Conservation (phyloP, 228 moss, liverwort and hornwort species). For the Sphagnum fallax region DNA sequence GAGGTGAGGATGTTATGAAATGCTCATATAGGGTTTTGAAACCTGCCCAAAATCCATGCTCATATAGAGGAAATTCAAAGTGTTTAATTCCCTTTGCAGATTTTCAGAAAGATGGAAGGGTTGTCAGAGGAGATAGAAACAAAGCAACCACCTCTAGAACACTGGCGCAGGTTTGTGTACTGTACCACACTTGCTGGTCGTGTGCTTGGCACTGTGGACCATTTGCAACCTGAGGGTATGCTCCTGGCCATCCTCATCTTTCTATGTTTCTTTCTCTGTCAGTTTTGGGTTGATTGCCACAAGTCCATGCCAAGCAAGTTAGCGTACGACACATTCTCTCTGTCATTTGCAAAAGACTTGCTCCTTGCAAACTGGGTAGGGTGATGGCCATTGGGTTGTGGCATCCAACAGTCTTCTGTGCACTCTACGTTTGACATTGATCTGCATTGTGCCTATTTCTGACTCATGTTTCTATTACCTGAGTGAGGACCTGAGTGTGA, state of each 20-base stretch:
- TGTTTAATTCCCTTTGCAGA: constrained; percentile 30
- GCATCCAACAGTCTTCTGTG: too few relatives aligned
- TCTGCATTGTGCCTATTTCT: too few relatives aligned
- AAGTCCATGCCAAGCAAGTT: too few relatives aligned
- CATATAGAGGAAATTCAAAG: background rate
- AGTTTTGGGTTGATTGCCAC: background rate
- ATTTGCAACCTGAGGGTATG: constrained; percentile 77
- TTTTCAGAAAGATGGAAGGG: constrained; percentile 89
- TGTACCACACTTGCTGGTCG: constrained; percentile 85
- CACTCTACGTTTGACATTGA: too few relatives aligned
- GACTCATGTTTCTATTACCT: too few relatives aligned
- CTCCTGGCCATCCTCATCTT: constrained; percentile 1
- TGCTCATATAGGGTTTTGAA: background rate
- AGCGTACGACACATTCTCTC: too few relatives aligned
- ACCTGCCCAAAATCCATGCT: background rate
- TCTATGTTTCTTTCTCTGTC: background rate
- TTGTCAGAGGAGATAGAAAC: constrained; percentile 66
- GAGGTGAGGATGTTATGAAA: constrained; percentile 35
- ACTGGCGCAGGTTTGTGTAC: constrained; percentile 96
- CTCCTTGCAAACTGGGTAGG: too few relatives aligned
- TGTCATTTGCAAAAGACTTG: too few relatives aligned
- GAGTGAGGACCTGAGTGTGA: too few relatives aligned
- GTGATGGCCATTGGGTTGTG: too few relatives aligned
- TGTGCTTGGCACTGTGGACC: constrained; percentile 80
- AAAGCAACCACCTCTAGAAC: constrained; percentile 76